These are phyloP conservation scores for Suhomyces terraborum DNA, from an alignment of 1,139 yeast species.

Conservation along the genomic window DNA sequence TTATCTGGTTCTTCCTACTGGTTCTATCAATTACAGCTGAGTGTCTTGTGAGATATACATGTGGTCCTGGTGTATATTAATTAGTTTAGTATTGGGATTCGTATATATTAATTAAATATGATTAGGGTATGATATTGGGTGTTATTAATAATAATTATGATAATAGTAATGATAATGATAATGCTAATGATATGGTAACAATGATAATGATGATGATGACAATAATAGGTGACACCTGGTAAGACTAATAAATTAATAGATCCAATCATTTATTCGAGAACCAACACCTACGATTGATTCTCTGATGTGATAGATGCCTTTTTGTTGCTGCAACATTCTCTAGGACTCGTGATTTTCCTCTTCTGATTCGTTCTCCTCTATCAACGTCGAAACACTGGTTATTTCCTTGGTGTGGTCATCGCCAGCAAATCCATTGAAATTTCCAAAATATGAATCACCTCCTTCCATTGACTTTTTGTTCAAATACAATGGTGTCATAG, in stretches of 20 bases:
- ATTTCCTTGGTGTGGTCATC: slow-evolving; percentile 4
- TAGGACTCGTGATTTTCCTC: slow-evolving; percentile 8
- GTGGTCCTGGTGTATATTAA: neutral
- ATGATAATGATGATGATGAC: neutral
- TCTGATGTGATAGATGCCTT: slow-evolving; percentile 1
- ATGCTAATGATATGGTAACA: neutral
- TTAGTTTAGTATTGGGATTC: neutral
- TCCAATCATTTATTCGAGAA: too few relatives aligned
- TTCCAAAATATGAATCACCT: slow-evolving; percentile 20
- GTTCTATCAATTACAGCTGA: too few relatives aligned
- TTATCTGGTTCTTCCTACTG: too few relatives aligned
- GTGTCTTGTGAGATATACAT: too few relatives aligned
- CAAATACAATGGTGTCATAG: slow-evolving; percentile 49
- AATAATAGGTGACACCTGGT: neutral
- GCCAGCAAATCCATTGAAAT: slow-evolving; percentile 3
- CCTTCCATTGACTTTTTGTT: slow-evolving; percentile 16
- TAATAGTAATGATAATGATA: too few relatives aligned
- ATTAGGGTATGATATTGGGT: too few relatives aligned
- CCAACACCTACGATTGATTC: neutral
- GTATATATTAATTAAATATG: slow-evolving; percentile 1
- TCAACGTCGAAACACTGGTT: slow-evolving; percentile 12
- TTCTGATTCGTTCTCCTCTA: slow-evolving; percentile 17
- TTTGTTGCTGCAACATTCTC: neutral
- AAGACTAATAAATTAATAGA: neutral
- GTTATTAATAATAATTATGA: too few relatives aligned